Evolutionary conservation across 768 basidiomycete species (phyloP).

Genomic region (Lactarius sp.): DNA sequence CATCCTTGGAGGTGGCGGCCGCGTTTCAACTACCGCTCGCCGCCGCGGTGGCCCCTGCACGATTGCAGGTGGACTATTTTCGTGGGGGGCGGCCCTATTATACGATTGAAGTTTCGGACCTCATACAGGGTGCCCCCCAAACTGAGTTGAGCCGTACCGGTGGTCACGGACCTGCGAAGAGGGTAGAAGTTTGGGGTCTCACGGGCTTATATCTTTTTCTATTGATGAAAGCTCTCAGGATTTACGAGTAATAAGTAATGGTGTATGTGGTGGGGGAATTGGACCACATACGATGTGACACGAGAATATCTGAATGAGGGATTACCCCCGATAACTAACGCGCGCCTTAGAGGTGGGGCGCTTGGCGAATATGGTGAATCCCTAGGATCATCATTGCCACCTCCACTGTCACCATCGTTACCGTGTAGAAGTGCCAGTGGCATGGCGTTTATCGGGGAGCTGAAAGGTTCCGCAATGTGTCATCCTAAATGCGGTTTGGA

Average conservation of each 20-base stretch:
- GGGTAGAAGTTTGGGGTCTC: conserved; percentile 74
- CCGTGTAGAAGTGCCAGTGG: background rate
- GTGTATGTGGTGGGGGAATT: background rate
- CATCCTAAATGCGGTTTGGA: background rate
- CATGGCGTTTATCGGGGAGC: too few relatives aligned
- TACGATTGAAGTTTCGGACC: conserved; percentile 62
- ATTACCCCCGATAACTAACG: too few relatives aligned
- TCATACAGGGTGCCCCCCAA: conserved; percentile 31
- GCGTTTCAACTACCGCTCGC: conserved; percentile 68
- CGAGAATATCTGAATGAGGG: background rate
- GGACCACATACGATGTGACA: conserved; percentile 9
- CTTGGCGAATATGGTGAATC: background rate
- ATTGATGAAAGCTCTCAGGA: conserved; percentile 51
- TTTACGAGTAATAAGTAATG: conserved; percentile 40
- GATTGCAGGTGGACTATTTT: conserved; percentile 51
- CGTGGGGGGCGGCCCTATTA: conserved; percentile 56
- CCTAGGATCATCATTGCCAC: background rate
- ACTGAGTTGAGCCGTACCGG: conserved; percentile 39
- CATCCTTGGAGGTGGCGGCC: conserved; percentile 59
- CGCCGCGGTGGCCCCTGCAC: conserved; percentile 42
- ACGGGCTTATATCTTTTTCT: conserved; percentile 77
- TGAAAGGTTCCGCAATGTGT: background rate
- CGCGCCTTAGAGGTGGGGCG: background rate
- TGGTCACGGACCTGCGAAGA: conserved; percentile 40
- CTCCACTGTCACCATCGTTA: background rate